A percentile compares a stretch with the other conserved stretches of the same genome.
Evolutionary conservation across 768 basidiomycete species (phyloP).

Genomic region (Suillus discolor): DNA sequence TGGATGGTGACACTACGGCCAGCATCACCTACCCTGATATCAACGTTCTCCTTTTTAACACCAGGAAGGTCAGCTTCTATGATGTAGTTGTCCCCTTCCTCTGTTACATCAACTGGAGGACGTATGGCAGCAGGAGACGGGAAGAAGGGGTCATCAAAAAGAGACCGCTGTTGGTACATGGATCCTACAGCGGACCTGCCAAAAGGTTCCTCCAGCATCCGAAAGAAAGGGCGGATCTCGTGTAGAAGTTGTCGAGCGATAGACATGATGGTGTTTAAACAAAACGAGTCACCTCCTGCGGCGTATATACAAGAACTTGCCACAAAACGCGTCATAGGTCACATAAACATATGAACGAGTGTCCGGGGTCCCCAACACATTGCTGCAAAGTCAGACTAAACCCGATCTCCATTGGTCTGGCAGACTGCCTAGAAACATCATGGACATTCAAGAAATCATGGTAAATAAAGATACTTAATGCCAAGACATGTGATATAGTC

Average conservation of each 20-base stretch:
- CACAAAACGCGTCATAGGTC: background rate
- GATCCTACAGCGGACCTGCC: conserved; percentile 26
- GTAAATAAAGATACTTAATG: conserved; percentile 9
- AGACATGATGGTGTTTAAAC: conserved; percentile 50
- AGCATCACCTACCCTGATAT: conserved; percentile 69
- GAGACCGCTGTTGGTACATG: conserved; percentile 33
- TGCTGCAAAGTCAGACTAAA: background rate
- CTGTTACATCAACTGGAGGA: conserved; percentile 69
- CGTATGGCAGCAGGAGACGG: conserved; percentile 33
- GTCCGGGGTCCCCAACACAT: background rate
- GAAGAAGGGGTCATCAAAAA: conserved; percentile 57
- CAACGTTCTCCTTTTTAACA: conserved; percentile 74
- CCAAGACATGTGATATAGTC: conserved; percentile 6
- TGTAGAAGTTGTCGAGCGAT: conserved; percentile 63
- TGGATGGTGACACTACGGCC: conserved; percentile 75
- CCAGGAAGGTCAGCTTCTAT: conserved; percentile 81
- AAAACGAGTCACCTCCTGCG: background rate
- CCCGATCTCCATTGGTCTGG: background rate
- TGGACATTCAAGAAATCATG: conserved; percentile 22
- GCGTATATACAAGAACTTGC: background rate
- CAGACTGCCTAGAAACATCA: background rate
- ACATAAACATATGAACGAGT: background rate
- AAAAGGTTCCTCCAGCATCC: conserved; percentile 74
- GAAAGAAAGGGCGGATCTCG: conserved; percentile 76
- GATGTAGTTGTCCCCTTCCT: conserved; percentile 64